Evolutionary conservation across 257 asterid genomes (phyloP), one percentile per base, ranked within the genome.

Genomic region (Echites panduratus): DNA sequence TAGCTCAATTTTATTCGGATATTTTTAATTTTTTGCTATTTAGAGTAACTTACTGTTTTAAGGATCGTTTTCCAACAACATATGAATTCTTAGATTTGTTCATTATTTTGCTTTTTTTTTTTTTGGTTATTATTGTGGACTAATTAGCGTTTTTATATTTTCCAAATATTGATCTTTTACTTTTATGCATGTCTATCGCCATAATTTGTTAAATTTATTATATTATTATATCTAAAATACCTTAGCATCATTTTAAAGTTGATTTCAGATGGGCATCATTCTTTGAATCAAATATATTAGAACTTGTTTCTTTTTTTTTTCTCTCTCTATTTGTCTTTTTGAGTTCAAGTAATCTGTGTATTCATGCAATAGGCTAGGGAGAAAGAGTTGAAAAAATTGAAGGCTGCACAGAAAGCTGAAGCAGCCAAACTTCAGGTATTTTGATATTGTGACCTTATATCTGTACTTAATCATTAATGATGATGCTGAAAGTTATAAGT

Each of bases 381-480:
- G 85, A 94, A 94, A 79, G 97, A 91, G 78, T 64, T 87, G 82
- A 94, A 94, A 82, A 94, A 87, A 77, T 86, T 70, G 20, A 94
- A 94, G 85, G 97, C 96, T 45, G 96, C 92, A 6, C 95, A 89
- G 75, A 94, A 94, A 73, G 93, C 97, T 20, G 96, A 80, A 73
- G 96, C 95, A 49, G 92, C 96, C 22, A 88, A 89, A 78, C 81
- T 81, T 70, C 94, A 87, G 90, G 91, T 87, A 73, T 22, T 19
- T 64, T 24, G 43, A 17, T 49, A 11, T 32, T 44, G 49, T 3
- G 20, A 64, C n/a, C 38, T 38, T 11, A 20, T 4, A 20, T 6
- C 8, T 9, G 5, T 64, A 13, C 16, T 19, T 64, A 14, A 38
- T 32, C 24, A 20, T 61, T 61, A 17, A 27, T 17, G 68, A 47